Conservation (phyloP, 1,284 basidiomycete species). For the Apiotrichum brassicae region DNA sequence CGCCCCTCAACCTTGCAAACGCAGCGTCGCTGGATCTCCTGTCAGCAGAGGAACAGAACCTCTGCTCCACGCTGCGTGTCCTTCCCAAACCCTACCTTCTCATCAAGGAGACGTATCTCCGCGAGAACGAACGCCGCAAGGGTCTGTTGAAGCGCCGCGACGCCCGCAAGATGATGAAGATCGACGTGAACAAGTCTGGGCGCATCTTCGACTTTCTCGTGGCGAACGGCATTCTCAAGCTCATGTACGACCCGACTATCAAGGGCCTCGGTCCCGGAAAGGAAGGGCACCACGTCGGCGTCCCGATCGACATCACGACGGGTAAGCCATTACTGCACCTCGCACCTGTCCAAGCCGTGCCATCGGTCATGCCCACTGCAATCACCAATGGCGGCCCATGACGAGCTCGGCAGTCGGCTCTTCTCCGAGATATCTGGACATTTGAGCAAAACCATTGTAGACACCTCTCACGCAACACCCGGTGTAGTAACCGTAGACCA, state of each 20-base stretch:
- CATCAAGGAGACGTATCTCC: slow-evolving; percentile 84
- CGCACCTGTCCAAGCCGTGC: background rate
- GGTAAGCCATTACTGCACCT: slow-evolving; percentile 8
- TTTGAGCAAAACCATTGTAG: no score
- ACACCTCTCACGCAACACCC: no score
- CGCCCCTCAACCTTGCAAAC: slow-evolving; percentile 76
- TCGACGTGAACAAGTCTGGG: slow-evolving; percentile 85
- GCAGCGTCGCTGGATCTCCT: slow-evolving; percentile 80
- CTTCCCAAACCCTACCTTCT: slow-evolving; percentile 85
- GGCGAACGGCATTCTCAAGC: slow-evolving; percentile 37
- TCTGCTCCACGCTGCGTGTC: slow-evolving; percentile 83
- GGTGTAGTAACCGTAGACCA: no score
- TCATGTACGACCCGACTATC: slow-evolving; percentile 37
- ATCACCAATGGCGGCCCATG: slow-evolving; percentile 4
- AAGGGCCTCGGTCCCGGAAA: slow-evolving; percentile 27
- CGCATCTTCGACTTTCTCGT: slow-evolving; percentile 79
- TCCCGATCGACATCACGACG: slow-evolving; percentile 13
- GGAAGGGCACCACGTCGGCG: slow-evolving; percentile 22
- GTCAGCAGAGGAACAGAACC: slow-evolving; percentile 71
- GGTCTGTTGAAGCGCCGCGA: slow-evolving; percentile 77
- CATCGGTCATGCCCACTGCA: background rate
- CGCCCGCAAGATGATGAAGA: slow-evolving; percentile 76
- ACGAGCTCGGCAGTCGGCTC: background rate
- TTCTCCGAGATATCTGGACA: background rate
- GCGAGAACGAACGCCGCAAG: slow-evolving; percentile 82